phyloP scores from a whole-genome alignment of 1,139 yeast genomes.

The Saccharomyces hybrid region DNA sequence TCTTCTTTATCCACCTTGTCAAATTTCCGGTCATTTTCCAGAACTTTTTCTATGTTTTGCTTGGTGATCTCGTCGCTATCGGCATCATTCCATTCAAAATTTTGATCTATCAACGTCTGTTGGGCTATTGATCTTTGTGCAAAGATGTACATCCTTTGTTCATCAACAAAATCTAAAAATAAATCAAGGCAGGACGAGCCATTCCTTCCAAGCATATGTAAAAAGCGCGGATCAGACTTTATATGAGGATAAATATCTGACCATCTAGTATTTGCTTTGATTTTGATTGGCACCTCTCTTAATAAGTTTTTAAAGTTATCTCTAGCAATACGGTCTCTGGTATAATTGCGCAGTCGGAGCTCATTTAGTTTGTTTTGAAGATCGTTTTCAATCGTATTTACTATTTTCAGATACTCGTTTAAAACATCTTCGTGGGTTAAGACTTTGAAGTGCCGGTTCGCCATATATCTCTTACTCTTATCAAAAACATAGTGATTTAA shows the following conservation, averaged over 20 bases:
- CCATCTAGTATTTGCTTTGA: conserved; percentile 56
- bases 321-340: conserved; percentile 60
- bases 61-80: conserved; percentile 4
- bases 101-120: conserved; percentile 40
- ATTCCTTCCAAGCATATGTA: conserved; percentile 60
- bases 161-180: conserved; percentile 70
- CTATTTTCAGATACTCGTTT: conserved; percentile 39
- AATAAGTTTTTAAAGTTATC: conserved; percentile 48
- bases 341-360: conserved; percentile 38
- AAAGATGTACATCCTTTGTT: conserved; percentile 47
- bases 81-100: conserved; percentile 16
- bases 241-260: conserved; percentile 45
- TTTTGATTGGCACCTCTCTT: conserved; percentile 27
- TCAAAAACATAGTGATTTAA: conserved; percentile 37
- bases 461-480: conserved; percentile 46
- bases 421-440: conserved; percentile 57
- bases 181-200: conserved; percentile 79
- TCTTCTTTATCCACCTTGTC: conserved; percentile 26
- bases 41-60: conserved; percentile 9
- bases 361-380: conserved; percentile 30
- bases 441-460: conserved; percentile 48
- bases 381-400: conserved; percentile 32
- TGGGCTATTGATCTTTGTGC: conserved; percentile 55
- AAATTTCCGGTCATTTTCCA: conserved; percentile 20
- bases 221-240: conserved; percentile 52